These are phyloP conservation scores for Colletotrichum graminicola DNA, from an alignment of 2,329 filamentous ascomycete genomes.

Conservation along the genomic window DNA sequence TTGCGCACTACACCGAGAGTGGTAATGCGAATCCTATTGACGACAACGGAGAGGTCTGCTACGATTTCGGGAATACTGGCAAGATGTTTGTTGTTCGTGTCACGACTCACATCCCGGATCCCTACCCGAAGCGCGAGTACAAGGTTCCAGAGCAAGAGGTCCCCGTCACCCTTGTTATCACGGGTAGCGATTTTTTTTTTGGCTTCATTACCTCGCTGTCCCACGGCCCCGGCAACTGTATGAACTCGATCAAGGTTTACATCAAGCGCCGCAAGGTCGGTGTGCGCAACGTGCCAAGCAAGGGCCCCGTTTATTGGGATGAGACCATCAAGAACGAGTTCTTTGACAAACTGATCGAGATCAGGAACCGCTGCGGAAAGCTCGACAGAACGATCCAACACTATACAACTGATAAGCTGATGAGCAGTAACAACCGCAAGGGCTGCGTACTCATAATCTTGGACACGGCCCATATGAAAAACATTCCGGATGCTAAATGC, in stretches of 20 bases:
- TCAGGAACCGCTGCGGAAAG: conserved; percentile 56
- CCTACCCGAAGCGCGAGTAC: conserved; percentile 50
- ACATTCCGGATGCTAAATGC: conserved; percentile 36
- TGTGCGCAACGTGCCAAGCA: conserved; percentile 52
- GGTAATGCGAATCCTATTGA: conserved; percentile 42
- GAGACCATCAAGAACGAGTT: conserved; percentile 56
- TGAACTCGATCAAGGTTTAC: conserved; percentile 49
- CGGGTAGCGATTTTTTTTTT: conserved; percentile 49
- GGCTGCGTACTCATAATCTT: conserved; percentile 52
- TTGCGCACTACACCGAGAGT: conserved; percentile 46
- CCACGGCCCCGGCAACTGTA: conserved; percentile 50
- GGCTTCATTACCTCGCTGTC: conserved; percentile 50
- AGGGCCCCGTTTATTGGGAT: conserved; percentile 50
- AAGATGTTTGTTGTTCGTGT: conserved; percentile 49
- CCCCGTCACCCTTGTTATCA: conserved; percentile 51
- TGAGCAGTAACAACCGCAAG: conserved; percentile 49
- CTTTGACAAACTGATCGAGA: conserved; percentile 55
- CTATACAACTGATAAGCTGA: conserved; percentile 47
- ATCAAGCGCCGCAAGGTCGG: conserved; percentile 56
- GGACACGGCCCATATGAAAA: conserved; percentile 44
- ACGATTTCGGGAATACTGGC: conserved; percentile 47
- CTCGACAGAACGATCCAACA: conserved; percentile 45
- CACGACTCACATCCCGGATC: conserved; percentile 48
- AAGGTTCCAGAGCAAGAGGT: conserved; percentile 48
- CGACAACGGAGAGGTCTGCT: conserved; percentile 51